Evolutionary conservation across 2,329 filamentous ascomycete genomes (phyloP).

Genomic region (Colletotrichum musicola): DNA sequence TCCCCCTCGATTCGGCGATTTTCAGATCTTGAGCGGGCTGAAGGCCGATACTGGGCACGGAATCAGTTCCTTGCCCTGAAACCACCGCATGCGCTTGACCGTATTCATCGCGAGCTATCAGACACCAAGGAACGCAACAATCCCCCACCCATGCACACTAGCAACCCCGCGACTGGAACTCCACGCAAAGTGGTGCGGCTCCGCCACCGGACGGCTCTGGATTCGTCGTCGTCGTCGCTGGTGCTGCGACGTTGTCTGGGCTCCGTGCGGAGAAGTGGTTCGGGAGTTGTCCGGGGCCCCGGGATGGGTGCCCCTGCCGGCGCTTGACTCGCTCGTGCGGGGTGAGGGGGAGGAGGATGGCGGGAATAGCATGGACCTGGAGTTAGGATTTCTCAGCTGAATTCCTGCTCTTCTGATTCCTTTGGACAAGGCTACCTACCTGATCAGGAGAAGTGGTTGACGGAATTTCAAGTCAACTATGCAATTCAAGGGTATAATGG

Average conservation of each 20-base stretch:
- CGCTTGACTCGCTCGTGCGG: slow-evolving; percentile 28
- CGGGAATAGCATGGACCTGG: neutral
- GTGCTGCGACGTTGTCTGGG: neutral
- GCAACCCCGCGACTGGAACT: neutral
- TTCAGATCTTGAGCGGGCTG: neutral
- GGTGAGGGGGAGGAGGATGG: neutral
- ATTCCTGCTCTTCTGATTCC: neutral
- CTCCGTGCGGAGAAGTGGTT: slow-evolving; percentile 22
- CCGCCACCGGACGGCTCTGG: neutral
- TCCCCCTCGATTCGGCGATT: neutral
- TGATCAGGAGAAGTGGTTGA: too few species aligned
- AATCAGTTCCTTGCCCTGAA: neutral
- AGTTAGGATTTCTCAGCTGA: neutral
- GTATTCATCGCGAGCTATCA: neutral
- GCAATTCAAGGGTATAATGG: too few species aligned
- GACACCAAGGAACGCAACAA: neutral
- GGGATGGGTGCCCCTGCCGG: slow-evolving; percentile 13
- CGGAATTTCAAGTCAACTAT: too few species aligned
- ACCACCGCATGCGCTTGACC: neutral
- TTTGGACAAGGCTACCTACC: too few species aligned
- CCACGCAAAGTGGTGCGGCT: slow-evolving; percentile 29
- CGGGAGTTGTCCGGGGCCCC: slow-evolving; percentile 34
- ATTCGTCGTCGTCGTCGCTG: neutral
- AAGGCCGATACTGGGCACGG: neutral
- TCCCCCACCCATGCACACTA: neutral